A percentile compares a stretch with the other conserved stretches of the same genome.
phyloP scores from a whole-genome alignment of 257 asterid genomes.

The Solanum habrochaites region DNA sequence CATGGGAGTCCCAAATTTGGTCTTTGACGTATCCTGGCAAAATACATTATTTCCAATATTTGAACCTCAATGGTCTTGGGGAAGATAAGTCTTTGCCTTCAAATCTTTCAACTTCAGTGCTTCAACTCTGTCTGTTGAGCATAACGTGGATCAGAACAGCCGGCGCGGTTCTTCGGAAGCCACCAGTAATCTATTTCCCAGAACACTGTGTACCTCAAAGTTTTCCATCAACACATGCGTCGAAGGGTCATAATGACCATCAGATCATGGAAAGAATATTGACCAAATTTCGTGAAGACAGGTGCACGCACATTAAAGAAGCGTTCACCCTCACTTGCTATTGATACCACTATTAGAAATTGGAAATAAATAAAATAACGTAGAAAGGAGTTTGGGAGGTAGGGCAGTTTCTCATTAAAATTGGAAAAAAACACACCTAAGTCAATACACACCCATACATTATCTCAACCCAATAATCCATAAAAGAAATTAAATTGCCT shows the following conservation, averaged over 20 bases:
- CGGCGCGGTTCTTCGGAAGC: not conserved
- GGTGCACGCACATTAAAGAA: not conserved
- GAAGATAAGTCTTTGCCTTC: slow-evolving; percentile 1
- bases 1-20: too few relatives aligned
- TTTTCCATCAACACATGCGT: slow-evolving; percentile 4
- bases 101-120: not conserved
- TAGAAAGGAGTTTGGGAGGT: too few relatives aligned
- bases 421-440: too few relatives aligned
- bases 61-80: not conserved
- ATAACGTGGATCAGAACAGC: too few relatives aligned
- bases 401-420: too few relatives aligned
- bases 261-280: not conserved
- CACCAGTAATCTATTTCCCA: not conserved
- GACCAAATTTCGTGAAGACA: not conserved
- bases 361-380: too few relatives aligned
- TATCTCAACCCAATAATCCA: too few relatives aligned
- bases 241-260: slow-evolving; percentile 6
- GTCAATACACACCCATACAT: too few relatives aligned
- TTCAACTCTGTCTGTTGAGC: too few relatives aligned
- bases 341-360: not conserved
- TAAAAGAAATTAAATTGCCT: too few relatives aligned
- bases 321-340: not conserved
- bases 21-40: too few relatives aligned
- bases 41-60: too few relatives aligned
- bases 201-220: not conserved